Conservation (phyloP, 192 early-diverging fungal genomes). For the Coemansia sp. region DNA sequence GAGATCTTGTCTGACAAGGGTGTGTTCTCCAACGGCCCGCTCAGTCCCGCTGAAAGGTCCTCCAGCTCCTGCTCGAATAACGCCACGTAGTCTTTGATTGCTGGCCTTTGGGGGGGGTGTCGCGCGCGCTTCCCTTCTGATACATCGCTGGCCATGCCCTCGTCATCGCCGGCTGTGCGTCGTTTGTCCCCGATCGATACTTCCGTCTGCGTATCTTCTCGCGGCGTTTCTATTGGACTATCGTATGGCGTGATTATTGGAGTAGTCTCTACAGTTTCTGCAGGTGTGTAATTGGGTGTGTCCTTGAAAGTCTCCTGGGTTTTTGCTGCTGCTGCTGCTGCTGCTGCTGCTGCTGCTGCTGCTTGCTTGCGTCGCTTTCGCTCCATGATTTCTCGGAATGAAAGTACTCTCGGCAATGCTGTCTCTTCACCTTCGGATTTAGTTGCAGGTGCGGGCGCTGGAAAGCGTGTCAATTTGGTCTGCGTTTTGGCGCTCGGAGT, state of each 20-base stretch:
- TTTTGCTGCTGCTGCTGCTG: background rate
- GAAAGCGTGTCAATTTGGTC: no score
- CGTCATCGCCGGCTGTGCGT: conserved; percentile 8
- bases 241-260: no score
- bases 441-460: background rate
- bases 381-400: conserved; percentile 44
- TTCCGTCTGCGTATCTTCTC: background rate
- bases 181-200: conserved; percentile 11
- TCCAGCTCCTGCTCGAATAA: conserved; percentile 38
- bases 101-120: background rate
- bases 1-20: conserved; percentile 33
- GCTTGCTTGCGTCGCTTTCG: conserved; percentile 37
- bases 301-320: no score
- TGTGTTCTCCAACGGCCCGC: conserved; percentile 39
- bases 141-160: conserved; percentile 17
- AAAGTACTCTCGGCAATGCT: conserved; percentile 26
- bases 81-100: conserved; percentile 28
- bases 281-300: no score
- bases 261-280: no score
- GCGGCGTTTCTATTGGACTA: no score
- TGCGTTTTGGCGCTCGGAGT: no score
- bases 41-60: conserved; percentile 24
- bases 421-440: background rate
- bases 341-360: background rate
- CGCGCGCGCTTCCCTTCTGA: conserved; percentile 27